Base-by-base conservation (phyloP, 83 land plant species). In the Thuja plicata region DNA sequence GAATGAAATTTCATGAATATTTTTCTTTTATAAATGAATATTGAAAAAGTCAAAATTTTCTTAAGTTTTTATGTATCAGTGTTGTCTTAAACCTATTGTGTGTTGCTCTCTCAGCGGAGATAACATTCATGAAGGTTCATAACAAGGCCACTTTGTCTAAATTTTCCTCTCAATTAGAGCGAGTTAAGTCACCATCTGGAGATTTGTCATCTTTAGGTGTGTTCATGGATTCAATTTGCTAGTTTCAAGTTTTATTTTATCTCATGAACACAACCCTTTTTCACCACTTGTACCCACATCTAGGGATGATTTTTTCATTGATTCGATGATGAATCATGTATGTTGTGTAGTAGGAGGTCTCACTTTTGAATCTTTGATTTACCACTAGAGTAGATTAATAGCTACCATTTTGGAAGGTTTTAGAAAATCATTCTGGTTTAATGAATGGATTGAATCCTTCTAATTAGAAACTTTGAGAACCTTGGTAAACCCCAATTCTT, bases 51-150 rank as follows among this genome's bases (percentile, higher is more conserved):
- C 40, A 38, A 38, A 38, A 38, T 38, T 38, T 38, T 2, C 2
- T 38, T 1, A 0, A 2, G 0, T 38, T 38, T 38, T 38, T 1
- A n/a, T 38, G 40, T 38, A 38, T 38, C 40, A 2, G 2, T 38
- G 40, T 19, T 21, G 7, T 5, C 21, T 60, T 24, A 0, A 5
- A n/a, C 76, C 35, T 88, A 48, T 79, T 88, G 16, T 40, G 43
- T 54, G 21, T 87, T 27, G n/a, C 88, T 8, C 13, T 76, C 74
- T 93, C 90, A 50, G 88, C 87, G 8, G 87, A 50, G 41, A 41
- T 87, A 35, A 96, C 99, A 5, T 97, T 97, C 93, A 87, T 97
- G 86, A 89, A 96, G 24, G 98, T 95, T 70, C 97, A 97, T n/a
- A n/a, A n/a, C 90, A 97, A 93, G 93, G 98, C 91, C 85, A 70